Base-by-base conservation (phyloP, 306 rosid species). In the Rubus parviflorus region DNA sequence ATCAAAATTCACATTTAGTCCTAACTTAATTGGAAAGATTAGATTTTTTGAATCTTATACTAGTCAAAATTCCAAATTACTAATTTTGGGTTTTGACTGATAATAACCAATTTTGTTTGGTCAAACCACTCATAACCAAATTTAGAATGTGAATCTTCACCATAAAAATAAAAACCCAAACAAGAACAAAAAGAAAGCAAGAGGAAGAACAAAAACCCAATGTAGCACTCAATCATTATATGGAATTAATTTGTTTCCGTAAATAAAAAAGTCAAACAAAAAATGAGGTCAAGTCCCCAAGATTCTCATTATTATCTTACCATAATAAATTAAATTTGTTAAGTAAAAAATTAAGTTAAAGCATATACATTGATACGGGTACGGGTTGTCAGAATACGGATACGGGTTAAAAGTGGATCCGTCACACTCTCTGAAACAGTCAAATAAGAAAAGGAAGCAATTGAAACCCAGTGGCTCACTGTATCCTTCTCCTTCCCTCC, bases 391-490 rank as follows among this genome's bases (percentile, higher is more conserved):
- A 30, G 40, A 40, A 10, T 61, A 8, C 25, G 58, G 62, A 15
- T 0, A 17, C 45, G 76, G 79, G 77, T 67, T 35, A 14, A 35
- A 23, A 45, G 19, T 12, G 60, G 80, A 40, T 66, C 73, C 58
- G 13, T 40, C 56, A 15, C 56, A 9, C 35, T 45, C 30, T 46
- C 72, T 49, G 63, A 60, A 65, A 54, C 81, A 46, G 75, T 69
- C 61, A 73, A 73, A 73, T 79, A 64, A 79, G 42, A 42, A 40
- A 19, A 52, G 13, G 17, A 79, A 58, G 30, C 40, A 77, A 77
- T 77, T 77, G 74, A 56, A 68, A 69, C 25, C 75, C 73, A 81
- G 70, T 80, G 77, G 38, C 78, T 40, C 63, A 56, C 76, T 49
- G 58, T 43, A 63, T 38, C 23, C 51, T 23, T 46, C 78, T 40